phyloP scores from a whole-genome alignment of 1,139 yeast genomes.

The Yamadazyma taylorii region DNA sequence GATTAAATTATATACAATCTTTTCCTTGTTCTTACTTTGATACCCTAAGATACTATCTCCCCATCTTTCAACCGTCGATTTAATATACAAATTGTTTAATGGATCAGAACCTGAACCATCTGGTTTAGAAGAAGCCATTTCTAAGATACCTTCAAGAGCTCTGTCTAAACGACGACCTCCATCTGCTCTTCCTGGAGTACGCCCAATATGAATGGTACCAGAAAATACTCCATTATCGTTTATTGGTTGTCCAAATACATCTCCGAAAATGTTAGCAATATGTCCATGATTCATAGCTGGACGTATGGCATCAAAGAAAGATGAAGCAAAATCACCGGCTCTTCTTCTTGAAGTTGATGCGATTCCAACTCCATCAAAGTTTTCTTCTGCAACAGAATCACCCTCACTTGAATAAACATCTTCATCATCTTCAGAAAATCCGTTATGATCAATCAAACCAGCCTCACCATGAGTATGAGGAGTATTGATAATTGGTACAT shows the following conservation, averaged over 20 bases:
- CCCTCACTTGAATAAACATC: conserved; percentile 23
- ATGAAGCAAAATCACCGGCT: conserved; percentile 22
- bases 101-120: conserved; percentile 16
- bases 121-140: conserved; percentile 16
- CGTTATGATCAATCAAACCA: conserved; percentile 28
- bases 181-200: conserved; percentile 9
- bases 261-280: conserved; percentile 21
- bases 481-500: neutral
- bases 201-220: conserved; percentile 18
- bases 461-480: conserved; percentile 18
- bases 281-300: conserved; percentile 22
- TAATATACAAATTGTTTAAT: conserved; percentile 35
- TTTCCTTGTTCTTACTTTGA: conserved; percentile 42
- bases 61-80: conserved; percentile 73
- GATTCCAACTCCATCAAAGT: conserved; percentile 17
- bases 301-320: conserved; percentile 27
- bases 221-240: conserved; percentile 19
- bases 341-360: conserved; percentile 17
- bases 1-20: conserved; percentile 42
- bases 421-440: conserved; percentile 21
- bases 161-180: conserved; percentile 22
- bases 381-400: conserved; percentile 25
- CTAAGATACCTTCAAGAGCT: conserved; percentile 29
- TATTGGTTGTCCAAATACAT: conserved; percentile 14
- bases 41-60: conserved; percentile 54